These are phyloP conservation scores for Peronospora tabacina DNA, from an alignment of 352 stramenopile species.

Conservation along the genomic window DNA sequence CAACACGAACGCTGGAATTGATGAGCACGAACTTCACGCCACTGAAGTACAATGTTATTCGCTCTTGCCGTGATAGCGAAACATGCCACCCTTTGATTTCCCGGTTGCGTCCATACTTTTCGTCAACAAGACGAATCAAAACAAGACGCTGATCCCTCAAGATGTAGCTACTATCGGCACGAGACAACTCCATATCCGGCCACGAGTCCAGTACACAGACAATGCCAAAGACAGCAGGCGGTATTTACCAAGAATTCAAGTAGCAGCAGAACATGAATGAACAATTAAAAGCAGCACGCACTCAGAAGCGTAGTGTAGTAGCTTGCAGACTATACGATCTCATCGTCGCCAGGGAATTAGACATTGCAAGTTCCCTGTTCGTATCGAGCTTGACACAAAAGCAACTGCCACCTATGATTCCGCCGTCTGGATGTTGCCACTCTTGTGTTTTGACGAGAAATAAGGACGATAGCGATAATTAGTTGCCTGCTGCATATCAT, in stretches of 20 bases:
- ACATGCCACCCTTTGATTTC: conserved; percentile 34
- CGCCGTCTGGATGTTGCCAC: conserved; percentile 22
- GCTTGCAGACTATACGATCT: conserved; percentile 49
- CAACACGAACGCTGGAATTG: conserved; percentile 50
- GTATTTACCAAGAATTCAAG: conserved; percentile 50
- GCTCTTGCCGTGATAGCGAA: conserved; percentile 50
- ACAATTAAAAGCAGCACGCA: conserved; percentile 50
- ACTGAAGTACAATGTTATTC: conserved; percentile 60
- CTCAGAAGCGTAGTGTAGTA: conserved; percentile 51
- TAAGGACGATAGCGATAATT: conserved; percentile 43
- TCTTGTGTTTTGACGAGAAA: conserved; percentile 49
- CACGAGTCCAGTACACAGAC: conserved; percentile 54
- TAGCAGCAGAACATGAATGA: conserved; percentile 50
- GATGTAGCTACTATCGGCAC: conserved; percentile 60
- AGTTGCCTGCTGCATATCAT: conserved; percentile 24
- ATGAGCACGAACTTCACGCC: conserved; percentile 47
- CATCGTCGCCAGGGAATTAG: conserved; percentile 1
- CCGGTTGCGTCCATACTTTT: conserved; percentile 23
- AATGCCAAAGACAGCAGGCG: conserved; percentile 40
- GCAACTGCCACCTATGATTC: conserved; percentile 20
- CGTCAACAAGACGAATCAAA: conserved; percentile 45
- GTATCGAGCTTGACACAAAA: conserved; percentile 20
- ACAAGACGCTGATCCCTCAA: conserved; percentile 44
- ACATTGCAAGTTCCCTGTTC: conserved; percentile 9
- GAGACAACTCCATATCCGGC: conserved; percentile 68